A percentile compares a stretch with the other conserved stretches of the same genome.
These are phyloP conservation scores for Aspergillus novoparasiticus DNA, from an alignment of 2,329 filamentous ascomycete species.

Conservation along the genomic window DNA sequence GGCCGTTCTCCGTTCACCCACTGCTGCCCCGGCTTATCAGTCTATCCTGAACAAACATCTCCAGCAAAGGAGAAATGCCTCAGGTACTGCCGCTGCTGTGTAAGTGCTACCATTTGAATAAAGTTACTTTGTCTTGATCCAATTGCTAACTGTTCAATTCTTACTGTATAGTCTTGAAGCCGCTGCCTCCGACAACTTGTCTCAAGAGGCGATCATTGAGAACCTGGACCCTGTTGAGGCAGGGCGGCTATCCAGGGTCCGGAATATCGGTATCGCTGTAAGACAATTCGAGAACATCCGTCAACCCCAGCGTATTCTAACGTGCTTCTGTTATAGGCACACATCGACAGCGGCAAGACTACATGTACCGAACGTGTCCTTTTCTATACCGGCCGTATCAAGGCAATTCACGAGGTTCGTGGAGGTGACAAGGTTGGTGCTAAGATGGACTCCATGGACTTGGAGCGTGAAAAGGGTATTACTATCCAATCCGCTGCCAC, in stretches of 20 bases:
- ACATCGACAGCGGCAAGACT: conserved; percentile 98
- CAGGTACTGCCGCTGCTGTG: conserved; percentile 48
- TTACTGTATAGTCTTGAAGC: conserved; percentile 52
- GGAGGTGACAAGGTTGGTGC: conserved; percentile 87
- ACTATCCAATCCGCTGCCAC: conserved; percentile 98
- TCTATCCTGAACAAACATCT: conserved; percentile 43
- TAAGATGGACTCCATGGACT: conserved; percentile 99
- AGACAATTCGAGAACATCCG: conserved; percentile 27
- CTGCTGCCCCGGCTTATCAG: conserved; percentile 36
- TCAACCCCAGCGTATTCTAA: neutral
- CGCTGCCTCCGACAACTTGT: conserved; percentile 58
- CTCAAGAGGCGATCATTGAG: conserved; percentile 70
- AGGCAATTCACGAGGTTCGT: conserved; percentile 94
- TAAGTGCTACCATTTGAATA: conserved; percentile 28
- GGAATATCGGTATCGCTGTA: conserved; percentile 98
- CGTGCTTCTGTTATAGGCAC: conserved; percentile 60
- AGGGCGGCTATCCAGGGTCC: conserved; percentile 74
- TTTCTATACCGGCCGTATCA: conserved; percentile 97
- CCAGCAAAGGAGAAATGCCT: conserved; percentile 47
- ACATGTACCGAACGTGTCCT: conserved; percentile 95
- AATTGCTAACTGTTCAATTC: conserved; percentile 11
- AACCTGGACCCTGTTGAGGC: conserved; percentile 81
- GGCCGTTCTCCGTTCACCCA: conserved; percentile 37
- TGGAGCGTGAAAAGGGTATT: conserved; percentile 97
- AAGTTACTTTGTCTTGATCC: neutral